Evolutionary conservation across 1,284 basidiomycete species (phyloP), one percentile per base, ranked within the genome.

Genomic region (Porogramme epimiltina): DNA sequence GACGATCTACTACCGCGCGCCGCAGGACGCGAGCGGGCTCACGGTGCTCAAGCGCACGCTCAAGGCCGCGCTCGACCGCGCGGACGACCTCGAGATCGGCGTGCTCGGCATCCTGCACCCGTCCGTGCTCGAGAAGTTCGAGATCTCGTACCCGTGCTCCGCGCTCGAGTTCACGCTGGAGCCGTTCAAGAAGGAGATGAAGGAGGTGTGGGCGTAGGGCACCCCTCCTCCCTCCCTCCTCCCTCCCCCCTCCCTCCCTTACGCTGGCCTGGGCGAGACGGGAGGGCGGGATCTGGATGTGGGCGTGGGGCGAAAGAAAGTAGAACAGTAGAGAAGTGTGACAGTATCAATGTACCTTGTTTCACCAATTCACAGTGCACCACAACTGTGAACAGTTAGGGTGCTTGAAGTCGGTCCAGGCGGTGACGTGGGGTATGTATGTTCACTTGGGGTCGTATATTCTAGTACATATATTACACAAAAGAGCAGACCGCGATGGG

Each of bases 71-170:
- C 47, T 67, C n/a, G 42, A 56, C 50, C 51, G 51, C 44, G 44
- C 61, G 22, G 53, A 61, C 28, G 94, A 96, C 69, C 69, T 85
- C 47, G 77, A 82, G 55, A 89, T 98, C 62, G 95, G 95, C 37
- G 82, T 79, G 31, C 75, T 98, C 51, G 95, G 95, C 24, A 91
- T 97, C 60, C 75, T 98, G 54, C 95, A 98, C 70, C 95, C 95
- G 3, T 81, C 75, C 13, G 95, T 97, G n/a, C 75, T 98, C 51
- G 82, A 86, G 63, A 93, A 91, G 64, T 98, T 95, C 71, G 94
- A 97, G 70, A 89, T 99, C 60, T 82, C 84, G 42, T 95, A 92
- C 73, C 97, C 96, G n/a, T 98, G 95, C 72, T 97, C 95, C 16
- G 88, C 88, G 10, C 75, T 99, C 54, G 97, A 99, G 79, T 93